Base-by-base conservation (phyloP, 768 basidiomycete genomes). In the Phallus indusiatus region DNA sequence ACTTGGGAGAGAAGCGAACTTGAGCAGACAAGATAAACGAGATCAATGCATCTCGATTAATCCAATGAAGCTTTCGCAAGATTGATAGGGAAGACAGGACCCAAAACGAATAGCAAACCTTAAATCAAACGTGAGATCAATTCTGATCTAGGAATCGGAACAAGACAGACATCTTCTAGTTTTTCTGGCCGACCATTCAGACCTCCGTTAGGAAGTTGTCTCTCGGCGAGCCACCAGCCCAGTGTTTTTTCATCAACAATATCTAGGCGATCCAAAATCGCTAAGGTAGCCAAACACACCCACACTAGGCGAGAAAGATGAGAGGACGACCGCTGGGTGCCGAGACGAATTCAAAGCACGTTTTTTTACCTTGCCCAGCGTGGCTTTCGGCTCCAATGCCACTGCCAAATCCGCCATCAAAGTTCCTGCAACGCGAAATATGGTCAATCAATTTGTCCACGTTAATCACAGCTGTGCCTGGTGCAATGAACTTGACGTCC, bases 41-140 rank as follows among this genome's bases (percentile, higher is more conserved):
- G 1, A 77, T 76, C 33, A 97, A 75, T 66, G 88, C 90, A 18
- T 86, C 80, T 0, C 83, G 75, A 68, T 97, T 86, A 66, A 99
- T 95, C 92, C 94, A 98, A 0, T 78, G 71, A 3, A 94, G 69
- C 66, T 86, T 90, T 48, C 84, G 80, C 47, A 99, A 71, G 59
- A 97, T 94, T 22, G 92, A 83, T 55, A 98, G 71, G 0, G 90
- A 76, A 1, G 96, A 94, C 5, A 98, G 79, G 4, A 94, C 91
- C 94, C 94, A 99, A 73, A 92, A 93, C 65, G 90, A 92, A 71
- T 99, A 99, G 74, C 96, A 99, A 17, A 97, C 91, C 93, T 95
- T 61, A 5, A n/a, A 18, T n/a, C n/a, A n/a, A 20, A 18, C 17
- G 49, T 20, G 17, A 24, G 12, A 3, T 28, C 51, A 51, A 58